Base-by-base conservation (phyloP, 306 rosid genomes). In the Inga oerstediana region DNA sequence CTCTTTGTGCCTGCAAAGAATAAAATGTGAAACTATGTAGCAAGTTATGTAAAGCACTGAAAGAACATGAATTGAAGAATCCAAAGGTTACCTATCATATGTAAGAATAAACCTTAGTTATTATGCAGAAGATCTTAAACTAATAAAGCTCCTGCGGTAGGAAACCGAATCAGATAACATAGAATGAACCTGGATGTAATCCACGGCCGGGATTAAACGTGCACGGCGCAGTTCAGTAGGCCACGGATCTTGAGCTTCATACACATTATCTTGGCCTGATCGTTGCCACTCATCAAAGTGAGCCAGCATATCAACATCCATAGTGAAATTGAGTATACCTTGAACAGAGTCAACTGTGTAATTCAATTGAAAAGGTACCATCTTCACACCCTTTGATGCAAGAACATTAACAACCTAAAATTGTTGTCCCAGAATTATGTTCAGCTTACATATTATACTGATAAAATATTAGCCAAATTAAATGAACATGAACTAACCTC, bases 171-270 rank as follows among this genome's bases (percentile, higher is more conserved):
- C 44, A 48, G 30, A 67, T 20, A 19, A 17, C 19, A 30, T 2
- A 64, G 32, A 41, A 74, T 58, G 52, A 43, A 92, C 97, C 97
- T 94, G 92, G 16, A 92, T 1, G 82, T 91, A 94, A 82, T 92
- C 97, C 52, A 92, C 93, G 0, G 93, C 92, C 19, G 95, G 81
- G 82, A 94, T 65, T 16, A 92, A 1, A 78, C 86, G 94, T 17
- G 93, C 91, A 27, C 92, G 89, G 8, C 86, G 83, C 17, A 89
- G 82, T 83, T 91, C 92, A 71, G 88, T 80, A 5, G 94, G 97
- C 97, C 97, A 94, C 78, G 91, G 97, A 73, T 91, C 97, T 87
- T 90, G 89, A 41, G 98, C 92, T 90, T 94, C 97, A 39, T 89
- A 93, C 32, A 46, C 88, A 74, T 87, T 78, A 82, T 94, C 94